phyloP scores from a whole-genome alignment of 495 filamentous ascomycete genomes.

The Aspergillus conjunctus region DNA sequence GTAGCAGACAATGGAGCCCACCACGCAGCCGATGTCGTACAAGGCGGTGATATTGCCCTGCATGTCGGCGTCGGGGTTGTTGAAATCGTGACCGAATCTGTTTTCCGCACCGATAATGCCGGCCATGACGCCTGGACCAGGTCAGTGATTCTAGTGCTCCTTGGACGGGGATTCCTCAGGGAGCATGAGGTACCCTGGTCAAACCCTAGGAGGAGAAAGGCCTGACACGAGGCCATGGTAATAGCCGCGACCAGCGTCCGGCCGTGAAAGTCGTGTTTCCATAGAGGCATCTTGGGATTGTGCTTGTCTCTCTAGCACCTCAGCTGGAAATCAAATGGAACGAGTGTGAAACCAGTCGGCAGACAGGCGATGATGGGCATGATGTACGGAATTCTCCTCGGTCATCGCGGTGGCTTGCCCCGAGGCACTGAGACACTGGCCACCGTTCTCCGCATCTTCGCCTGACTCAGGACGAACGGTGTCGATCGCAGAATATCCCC shows the following conservation, averaged over 20 bases:
- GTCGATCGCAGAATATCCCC: too few relatives aligned
- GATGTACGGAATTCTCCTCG: not conserved
- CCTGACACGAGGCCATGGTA: conserved; percentile 37
- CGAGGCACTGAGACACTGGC: not conserved
- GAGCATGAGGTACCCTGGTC: conserved; percentile 31
- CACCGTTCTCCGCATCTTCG: not conserved
- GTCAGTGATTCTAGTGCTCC: not conserved
- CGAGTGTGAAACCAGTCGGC: not conserved
- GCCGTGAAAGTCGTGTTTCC: conserved; percentile 31
- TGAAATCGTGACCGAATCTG: conserved; percentile 41
- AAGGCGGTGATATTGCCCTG: conserved; percentile 49
- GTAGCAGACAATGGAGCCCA: conserved; percentile 46
- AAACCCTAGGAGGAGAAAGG: conserved; percentile 42
- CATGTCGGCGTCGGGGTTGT: conserved; percentile 40
- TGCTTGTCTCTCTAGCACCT: not conserved
- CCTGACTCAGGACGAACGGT: too few relatives aligned
- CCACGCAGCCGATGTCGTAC: conserved; percentile 51
- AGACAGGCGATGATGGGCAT: not conserved
- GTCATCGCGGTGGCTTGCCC: not conserved
- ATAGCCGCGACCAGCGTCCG: conserved; percentile 26
- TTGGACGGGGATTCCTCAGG: too few relatives aligned
- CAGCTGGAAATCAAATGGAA: not conserved
- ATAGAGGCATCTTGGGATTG: conserved; percentile 25
- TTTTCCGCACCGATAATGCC: conserved; percentile 43
- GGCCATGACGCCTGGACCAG: conserved; percentile 34